Evolutionary conservation across 2,329 filamentous ascomycete genomes (phyloP).

Genomic region (Ophiocordyceps camponoti-leonardi): DNA sequence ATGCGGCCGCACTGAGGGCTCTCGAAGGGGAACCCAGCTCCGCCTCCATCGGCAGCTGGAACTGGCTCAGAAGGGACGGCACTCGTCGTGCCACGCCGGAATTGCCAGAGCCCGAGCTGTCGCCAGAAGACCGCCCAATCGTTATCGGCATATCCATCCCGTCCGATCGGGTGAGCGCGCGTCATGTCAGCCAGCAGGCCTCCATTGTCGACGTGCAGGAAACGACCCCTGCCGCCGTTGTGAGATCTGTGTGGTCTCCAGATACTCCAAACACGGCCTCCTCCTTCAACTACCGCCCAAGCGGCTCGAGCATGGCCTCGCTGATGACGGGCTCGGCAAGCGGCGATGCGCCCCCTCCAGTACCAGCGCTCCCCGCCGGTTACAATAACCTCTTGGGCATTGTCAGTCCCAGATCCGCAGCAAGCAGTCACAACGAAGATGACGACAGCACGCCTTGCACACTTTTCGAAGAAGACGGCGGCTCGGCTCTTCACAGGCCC

Average conservation of each 20-base stretch:
- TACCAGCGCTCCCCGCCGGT: slow-evolving; percentile 36
- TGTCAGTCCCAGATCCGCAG: slow-evolving; percentile 17
- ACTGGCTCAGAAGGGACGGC: slow-evolving; percentile 32
- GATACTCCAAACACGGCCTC: slow-evolving; percentile 36
- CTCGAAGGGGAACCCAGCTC: slow-evolving; percentile 38
- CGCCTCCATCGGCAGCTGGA: slow-evolving; percentile 37
- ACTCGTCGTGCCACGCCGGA: slow-evolving; percentile 11
- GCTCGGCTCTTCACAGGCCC: slow-evolving; percentile 20
- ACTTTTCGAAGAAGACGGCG: slow-evolving; percentile 53
- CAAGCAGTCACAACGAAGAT: slow-evolving; percentile 23
- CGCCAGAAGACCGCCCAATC: slow-evolving; percentile 53
- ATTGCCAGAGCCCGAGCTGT: slow-evolving; percentile 30
- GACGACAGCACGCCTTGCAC: slow-evolving; percentile 42
- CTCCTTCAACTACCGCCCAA: slow-evolving; percentile 22
- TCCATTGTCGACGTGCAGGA: slow-evolving; percentile 21
- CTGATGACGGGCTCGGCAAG: slow-evolving; percentile 18
- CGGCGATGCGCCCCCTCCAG: slow-evolving; percentile 32
- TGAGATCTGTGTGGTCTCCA: slow-evolving; percentile 40
- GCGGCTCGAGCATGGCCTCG: slow-evolving; percentile 45
- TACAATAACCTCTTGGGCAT: slow-evolving; percentile 16
- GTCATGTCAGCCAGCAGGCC: slow-evolving; percentile 30
- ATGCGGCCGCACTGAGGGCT: slow-evolving; percentile 40
- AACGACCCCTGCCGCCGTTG: neutral
- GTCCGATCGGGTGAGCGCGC: slow-evolving; percentile 16
- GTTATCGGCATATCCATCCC: slow-evolving; percentile 55